phyloP scores from a whole-genome alignment of 2,329 filamentous ascomycete genomes.

The Trichothecium sympodiale region DNA sequence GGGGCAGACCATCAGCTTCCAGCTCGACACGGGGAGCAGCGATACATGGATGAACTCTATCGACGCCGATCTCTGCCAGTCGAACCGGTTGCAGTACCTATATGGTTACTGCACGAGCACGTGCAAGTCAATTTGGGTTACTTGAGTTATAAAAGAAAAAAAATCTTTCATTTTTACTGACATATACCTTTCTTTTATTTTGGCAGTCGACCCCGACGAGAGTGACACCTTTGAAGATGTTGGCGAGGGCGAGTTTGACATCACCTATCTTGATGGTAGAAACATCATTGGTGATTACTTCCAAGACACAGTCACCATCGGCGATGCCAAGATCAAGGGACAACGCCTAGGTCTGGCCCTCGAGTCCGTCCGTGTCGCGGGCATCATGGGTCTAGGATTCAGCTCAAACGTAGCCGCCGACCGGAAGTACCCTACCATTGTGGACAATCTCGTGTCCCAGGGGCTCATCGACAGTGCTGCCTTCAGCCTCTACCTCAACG shows the following conservation, averaged over 20 bases:
- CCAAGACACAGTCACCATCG: constrained; percentile 42
- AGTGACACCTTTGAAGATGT: constrained; percentile 39
- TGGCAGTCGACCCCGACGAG: constrained; percentile 24
- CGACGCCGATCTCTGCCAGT: constrained; percentile 48
- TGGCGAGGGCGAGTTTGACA: constrained; percentile 36
- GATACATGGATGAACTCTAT: constrained; percentile 52
- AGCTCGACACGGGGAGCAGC: constrained; percentile 53
- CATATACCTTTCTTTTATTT: background rate
- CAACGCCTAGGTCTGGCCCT: constrained; percentile 46
- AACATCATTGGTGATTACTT: constrained; percentile 46
- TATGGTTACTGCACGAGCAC: constrained; percentile 26
- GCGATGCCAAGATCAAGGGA: constrained; percentile 29
- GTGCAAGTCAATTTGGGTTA: constrained; percentile 21
- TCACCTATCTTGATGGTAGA: constrained; percentile 49
- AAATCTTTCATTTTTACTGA: constrained; percentile 1
- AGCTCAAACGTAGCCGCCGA: constrained; percentile 34
- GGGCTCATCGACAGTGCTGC: constrained; percentile 50
- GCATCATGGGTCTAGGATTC: constrained; percentile 50
- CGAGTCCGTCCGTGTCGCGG: constrained; percentile 35
- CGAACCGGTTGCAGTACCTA: constrained; percentile 17
- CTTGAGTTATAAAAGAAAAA: constrained; percentile 22
- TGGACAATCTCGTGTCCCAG: constrained; percentile 52
- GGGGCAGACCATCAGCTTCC: constrained; percentile 38
- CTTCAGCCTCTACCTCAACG: constrained; percentile 61
- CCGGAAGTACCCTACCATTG: constrained; percentile 42